Conservation (phyloP, 768 basidiomycete genomes). For the Boletus sensibilis region DNA sequence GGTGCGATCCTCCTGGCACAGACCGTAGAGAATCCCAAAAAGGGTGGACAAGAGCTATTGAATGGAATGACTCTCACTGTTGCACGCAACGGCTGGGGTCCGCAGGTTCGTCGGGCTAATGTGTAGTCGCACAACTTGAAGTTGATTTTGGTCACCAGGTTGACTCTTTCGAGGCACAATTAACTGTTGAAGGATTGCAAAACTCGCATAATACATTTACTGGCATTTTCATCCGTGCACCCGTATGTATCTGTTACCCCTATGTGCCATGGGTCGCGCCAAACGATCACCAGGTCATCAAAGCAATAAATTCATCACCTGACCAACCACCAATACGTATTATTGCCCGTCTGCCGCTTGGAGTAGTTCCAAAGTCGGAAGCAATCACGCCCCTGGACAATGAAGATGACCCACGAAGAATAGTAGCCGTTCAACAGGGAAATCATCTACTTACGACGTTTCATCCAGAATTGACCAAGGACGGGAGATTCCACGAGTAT, state of each 20-base stretch:
- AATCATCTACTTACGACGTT: slow-evolving; percentile 84
- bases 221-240: slow-evolving; percentile 93
- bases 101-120: slow-evolving; percentile 55
- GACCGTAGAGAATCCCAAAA: slow-evolving; percentile 72
- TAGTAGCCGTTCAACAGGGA: slow-evolving; percentile 87
- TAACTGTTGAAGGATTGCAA: slow-evolving; percentile 62
- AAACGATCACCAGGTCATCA: slow-evolving; percentile 53
- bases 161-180: slow-evolving; percentile 85
- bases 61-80: slow-evolving; percentile 79
- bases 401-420: slow-evolving; percentile 56
- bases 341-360: slow-evolving; percentile 64
- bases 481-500: slow-evolving; percentile 88
- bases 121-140: not conserved
- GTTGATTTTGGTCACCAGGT: slow-evolving; percentile 43
- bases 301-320: slow-evolving; percentile 45
- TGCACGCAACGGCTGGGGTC: slow-evolving; percentile 91
- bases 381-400: slow-evolving; percentile 37
- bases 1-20: slow-evolving; percentile 88
- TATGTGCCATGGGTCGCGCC: not conserved
- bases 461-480: slow-evolving; percentile 90
- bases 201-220: slow-evolving; percentile 63
- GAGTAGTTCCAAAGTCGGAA: slow-evolving; percentile 44
- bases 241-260: slow-evolving; percentile 45
- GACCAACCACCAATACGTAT: slow-evolving; percentile 62
- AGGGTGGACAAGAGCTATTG: slow-evolving; percentile 84